Evolutionary conservation across 2,329 filamentous ascomycete genomes (phyloP).

Genomic region (Polytolypa hystricis): DNA sequence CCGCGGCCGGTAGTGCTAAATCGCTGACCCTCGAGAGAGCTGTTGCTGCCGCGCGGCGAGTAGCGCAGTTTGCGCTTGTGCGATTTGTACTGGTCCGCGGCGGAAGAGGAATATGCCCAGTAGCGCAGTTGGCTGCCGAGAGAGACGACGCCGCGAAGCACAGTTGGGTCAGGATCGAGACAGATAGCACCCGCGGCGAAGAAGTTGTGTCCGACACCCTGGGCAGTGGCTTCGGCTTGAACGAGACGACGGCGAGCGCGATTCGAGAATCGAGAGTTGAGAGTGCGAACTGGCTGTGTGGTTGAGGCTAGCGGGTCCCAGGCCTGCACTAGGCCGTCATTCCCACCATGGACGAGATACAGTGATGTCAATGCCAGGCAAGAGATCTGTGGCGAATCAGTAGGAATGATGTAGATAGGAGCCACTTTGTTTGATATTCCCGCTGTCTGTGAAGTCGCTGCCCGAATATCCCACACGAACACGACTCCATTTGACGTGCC

Average conservation of each 20-base stretch:
- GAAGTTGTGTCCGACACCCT: conserved; percentile 61
- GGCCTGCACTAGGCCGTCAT: conserved; percentile 85
- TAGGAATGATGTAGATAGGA: conserved; percentile 73
- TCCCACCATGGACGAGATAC: conserved; percentile 85
- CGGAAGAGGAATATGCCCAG: conserved; percentile 84
- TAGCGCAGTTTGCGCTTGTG: conserved; percentile 71
- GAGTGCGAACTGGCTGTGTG: conserved; percentile 64
- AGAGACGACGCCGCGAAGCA: conserved; percentile 74
- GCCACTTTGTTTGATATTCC: conserved; percentile 49
- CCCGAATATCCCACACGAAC: conserved; percentile 74
- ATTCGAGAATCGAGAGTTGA: conserved; percentile 75
- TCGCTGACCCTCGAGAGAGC: conserved; percentile 40
- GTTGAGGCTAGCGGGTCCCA: conserved; percentile 92
- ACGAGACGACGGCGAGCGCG: conserved; percentile 66
- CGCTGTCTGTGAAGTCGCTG: conserved; percentile 44
- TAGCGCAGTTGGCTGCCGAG: conserved; percentile 80
- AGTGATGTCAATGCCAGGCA: conserved; percentile 73
- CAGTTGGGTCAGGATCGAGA: conserved; percentile 77
- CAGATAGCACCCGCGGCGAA: conserved; percentile 73
- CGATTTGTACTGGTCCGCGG: conserved; percentile 59
- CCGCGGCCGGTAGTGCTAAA: conserved; percentile 54
- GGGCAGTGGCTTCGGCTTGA: conserved; percentile 55
- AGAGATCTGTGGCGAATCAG: conserved; percentile 79
- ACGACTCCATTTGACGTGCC: conserved; percentile 72
- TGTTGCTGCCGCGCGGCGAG: conserved; percentile 53